phyloP scores from a whole-genome alignment of 1,139 yeast species.

The Geotrichum cucujoidarum region DNA sequence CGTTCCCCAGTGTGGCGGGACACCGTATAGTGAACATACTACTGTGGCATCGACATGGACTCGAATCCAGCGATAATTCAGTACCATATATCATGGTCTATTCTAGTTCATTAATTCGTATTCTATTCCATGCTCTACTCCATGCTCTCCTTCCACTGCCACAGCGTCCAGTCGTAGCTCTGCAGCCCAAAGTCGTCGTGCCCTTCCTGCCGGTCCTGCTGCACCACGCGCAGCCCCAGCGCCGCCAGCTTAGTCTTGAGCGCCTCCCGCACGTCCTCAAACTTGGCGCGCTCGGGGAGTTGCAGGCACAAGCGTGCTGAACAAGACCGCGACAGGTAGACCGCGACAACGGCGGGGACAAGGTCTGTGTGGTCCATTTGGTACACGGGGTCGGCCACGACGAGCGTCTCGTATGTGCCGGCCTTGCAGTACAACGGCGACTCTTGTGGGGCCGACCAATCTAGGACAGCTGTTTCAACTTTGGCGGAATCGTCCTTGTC shows the following conservation, averaged over 20 bases:
- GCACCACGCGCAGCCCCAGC: slow-evolving; percentile 30
- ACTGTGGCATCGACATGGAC: no score
- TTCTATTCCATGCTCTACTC: not conserved
- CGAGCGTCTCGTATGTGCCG: slow-evolving; percentile 49
- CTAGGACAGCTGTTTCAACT: slow-evolving; percentile 50
- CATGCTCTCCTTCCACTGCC: slow-evolving; percentile 22
- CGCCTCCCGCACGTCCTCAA: slow-evolving; percentile 55
- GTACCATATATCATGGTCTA: no score
- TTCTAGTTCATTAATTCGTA: not conserved
- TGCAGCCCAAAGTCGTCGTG: slow-evolving; percentile 83
- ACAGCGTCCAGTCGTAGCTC: slow-evolving; percentile 41
- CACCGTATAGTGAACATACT: no score
- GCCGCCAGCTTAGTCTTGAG: slow-evolving; percentile 53
- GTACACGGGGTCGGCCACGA: slow-evolving; percentile 85
- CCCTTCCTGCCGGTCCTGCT: slow-evolving; percentile 51
- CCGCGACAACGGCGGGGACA: slow-evolving; percentile 55
- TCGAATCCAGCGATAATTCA: no score
- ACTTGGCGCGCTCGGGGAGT: slow-evolving; percentile 67
- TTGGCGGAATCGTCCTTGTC: slow-evolving; percentile 30
- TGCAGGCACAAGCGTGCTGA: slow-evolving; percentile 53
- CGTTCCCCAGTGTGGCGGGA: no score
- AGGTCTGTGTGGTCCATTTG: slow-evolving; percentile 74
- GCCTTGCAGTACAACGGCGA: slow-evolving; percentile 33
- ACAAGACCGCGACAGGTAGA: slow-evolving; percentile 35
- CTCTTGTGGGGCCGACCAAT: slow-evolving; percentile 62